Base-by-base conservation (phyloP, 2,329 filamentous ascomycete species). In the Scopulariopsis brevicaulis region DNA sequence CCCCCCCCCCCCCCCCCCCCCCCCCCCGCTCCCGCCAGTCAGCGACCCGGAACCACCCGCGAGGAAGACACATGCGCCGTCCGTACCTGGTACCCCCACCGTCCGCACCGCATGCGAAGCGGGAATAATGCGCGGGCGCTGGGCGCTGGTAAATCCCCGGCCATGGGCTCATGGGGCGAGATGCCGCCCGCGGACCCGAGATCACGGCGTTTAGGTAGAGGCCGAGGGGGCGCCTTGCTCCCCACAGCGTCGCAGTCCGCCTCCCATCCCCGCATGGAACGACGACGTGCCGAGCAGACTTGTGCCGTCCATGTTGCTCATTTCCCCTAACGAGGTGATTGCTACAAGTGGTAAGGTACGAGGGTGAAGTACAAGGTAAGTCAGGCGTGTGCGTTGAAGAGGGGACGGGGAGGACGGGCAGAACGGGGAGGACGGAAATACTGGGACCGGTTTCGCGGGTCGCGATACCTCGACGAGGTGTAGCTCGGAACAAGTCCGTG, bases 31-130 rank as follows among this genome's bases (percentile, higher is more conserved):
- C 40, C 40, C 40, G 15, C 40, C 40, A 22, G 37, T n/a, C 55
- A 55, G 25, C 24, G 28, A 51, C 55, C 55, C 55, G 55, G 55
- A 56, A 56, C 55, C 40, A 56, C 55, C 55, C 55, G 55, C 28
- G 24, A 34, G 3, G 20, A n/a, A 24, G n/a, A 50, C 46, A 50
- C 46, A 22, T 50, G 20, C 46, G n/a, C 5, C 46, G 20, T 14
- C 46, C 46, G 46, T 50, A 50, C 46, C 46, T 22, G 8, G 28
- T 48, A 56, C 25, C 28, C 32, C 20, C 12, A n/a, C n/a, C 46
- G 46, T 22, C n/a, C 8, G n/a, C 53, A 24, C 37, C 34, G 15
- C 37, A 22, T 54, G 34, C 14, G 11, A 22, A 22, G 22, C n/a
- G 10, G 18, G 37, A 18, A 40, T 14, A 40, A 40, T 15, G 37